A percentile compares a stretch with the other conserved stretches of the same genome.
Evolutionary conservation across 2,329 filamentous ascomycete species (phyloP).

Genomic region (Cladophialophora chaetospira): DNA sequence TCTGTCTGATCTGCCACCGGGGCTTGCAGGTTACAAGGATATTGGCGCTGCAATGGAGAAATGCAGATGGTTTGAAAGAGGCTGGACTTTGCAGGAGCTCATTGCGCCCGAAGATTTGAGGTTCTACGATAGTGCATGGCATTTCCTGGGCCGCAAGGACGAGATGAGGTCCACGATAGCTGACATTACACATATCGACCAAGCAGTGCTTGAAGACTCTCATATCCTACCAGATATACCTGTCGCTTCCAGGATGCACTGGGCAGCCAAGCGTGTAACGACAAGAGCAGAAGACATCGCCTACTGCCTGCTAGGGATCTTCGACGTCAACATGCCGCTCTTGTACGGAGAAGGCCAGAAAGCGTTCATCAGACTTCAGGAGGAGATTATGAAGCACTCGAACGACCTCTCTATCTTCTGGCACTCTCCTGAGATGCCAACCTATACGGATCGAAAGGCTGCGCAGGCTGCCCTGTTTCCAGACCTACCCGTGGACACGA

Average conservation of each 20-base stretch:
- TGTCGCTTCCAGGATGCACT: constrained; percentile 45
- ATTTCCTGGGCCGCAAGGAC: constrained; percentile 7
- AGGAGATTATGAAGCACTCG: constrained; percentile 27
- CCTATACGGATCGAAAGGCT: neutral
- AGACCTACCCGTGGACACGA: neutral
- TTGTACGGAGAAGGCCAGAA: constrained; percentile 44
- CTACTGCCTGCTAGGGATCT: constrained; percentile 50
- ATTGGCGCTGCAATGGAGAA: constrained; percentile 3
- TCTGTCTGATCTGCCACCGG: constrained; percentile 21
- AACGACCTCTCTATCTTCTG: constrained; percentile 2
- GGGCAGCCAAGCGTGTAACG: constrained; percentile 42
- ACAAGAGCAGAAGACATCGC: constrained; percentile 44
- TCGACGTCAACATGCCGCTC: constrained; percentile 48
- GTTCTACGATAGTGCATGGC: constrained; percentile 5
- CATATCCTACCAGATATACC: constrained; percentile 35
- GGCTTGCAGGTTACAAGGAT: too few relatives aligned
- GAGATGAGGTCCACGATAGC: neutral
- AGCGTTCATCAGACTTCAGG: constrained; percentile 31
- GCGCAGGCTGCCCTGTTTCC: neutral
- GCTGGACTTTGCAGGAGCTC: constrained; percentile 14
- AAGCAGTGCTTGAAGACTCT: constrained; percentile 34
- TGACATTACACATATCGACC: constrained; percentile 10
- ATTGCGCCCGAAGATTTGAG: constrained; percentile 5
- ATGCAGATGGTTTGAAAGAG: constrained; percentile 22
- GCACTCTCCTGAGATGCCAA: neutral